Conservation (phyloP, 2,329 filamentous ascomycete species). For the Eutypa lata region DNA sequence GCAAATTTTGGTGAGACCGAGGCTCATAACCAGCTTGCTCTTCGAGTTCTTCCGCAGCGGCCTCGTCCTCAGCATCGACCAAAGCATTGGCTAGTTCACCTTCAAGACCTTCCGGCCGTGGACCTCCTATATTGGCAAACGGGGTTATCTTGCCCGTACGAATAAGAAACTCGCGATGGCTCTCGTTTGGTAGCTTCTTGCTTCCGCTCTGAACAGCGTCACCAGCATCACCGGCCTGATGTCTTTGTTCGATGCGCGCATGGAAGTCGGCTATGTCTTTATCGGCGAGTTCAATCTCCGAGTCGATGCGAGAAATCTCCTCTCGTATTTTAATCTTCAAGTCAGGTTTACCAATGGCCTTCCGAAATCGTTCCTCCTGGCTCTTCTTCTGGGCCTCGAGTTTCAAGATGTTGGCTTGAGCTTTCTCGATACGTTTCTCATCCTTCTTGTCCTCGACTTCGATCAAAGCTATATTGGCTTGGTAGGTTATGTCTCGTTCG, state of each 20-base stretch:
- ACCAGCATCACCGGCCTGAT: slow-evolving; percentile 47
- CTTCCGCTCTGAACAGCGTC: slow-evolving; percentile 45
- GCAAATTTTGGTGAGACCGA: slow-evolving; percentile 68
- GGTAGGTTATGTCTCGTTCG: slow-evolving; percentile 75
- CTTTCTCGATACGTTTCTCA: slow-evolving; percentile 58
- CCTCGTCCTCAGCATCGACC: slow-evolving; percentile 77
- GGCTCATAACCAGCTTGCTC: slow-evolving; percentile 43
- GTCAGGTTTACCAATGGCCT: slow-evolving; percentile 41
- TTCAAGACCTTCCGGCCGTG: slow-evolving; percentile 58
- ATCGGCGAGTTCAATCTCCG: slow-evolving; percentile 61
- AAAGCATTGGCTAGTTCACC: slow-evolving; percentile 74
- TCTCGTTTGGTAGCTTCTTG: slow-evolving; percentile 72
- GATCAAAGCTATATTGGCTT: slow-evolving; percentile 57
- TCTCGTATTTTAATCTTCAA: slow-evolving; percentile 57
- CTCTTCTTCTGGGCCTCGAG: slow-evolving; percentile 63
- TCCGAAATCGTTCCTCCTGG: slow-evolving; percentile 44
- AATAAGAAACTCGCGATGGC: slow-evolving; percentile 83
- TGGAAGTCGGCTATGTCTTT: slow-evolving; percentile 79
- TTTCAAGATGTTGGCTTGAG: slow-evolving; percentile 52
- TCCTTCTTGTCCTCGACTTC: slow-evolving; percentile 63
- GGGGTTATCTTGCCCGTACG: slow-evolving; percentile 97
- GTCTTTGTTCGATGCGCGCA: slow-evolving; percentile 73
- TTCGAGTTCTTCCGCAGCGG: slow-evolving; percentile 47
- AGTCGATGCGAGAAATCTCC: slow-evolving; percentile 64
- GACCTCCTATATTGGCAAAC: slow-evolving; percentile 74